A percentile compares a stretch with the other conserved stretches of the same genome.
These are phyloP conservation scores for Suillus tomentosus DNA, from an alignment of 768 basidiomycete genomes.

Conservation along the genomic window DNA sequence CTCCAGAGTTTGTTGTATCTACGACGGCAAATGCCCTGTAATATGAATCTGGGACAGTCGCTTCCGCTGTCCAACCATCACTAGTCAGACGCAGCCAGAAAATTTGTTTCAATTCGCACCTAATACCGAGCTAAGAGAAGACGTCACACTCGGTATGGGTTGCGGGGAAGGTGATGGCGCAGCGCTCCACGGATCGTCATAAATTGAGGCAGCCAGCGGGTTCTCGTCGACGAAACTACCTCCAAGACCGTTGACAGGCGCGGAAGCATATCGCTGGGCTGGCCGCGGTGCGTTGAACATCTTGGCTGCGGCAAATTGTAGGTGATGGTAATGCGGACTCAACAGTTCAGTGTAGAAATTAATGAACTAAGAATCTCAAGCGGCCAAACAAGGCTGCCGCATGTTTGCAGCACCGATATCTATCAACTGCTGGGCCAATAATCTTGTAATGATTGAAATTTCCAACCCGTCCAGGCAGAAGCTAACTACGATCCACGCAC, in stretches of 20 bases:
- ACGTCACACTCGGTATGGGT: constrained; percentile 50
- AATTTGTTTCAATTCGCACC: constrained; percentile 38
- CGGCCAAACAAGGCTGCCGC: constrained; percentile 20
- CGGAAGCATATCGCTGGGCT: constrained; percentile 63
- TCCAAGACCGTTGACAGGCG: constrained; percentile 60
- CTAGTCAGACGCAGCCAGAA: constrained; percentile 13
- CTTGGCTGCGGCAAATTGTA: constrained; percentile 20
- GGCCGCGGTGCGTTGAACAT: constrained; percentile 90
- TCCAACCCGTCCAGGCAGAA: not conserved
- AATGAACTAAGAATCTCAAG: not conserved
- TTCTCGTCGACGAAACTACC: constrained; percentile 78
- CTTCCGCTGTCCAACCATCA: constrained; percentile 55
- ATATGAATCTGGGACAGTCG: constrained; percentile 79
- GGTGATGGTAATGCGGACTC: not conserved
- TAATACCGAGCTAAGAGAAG: constrained; percentile 69
- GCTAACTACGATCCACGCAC: not conserved
- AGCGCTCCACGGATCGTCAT: constrained; percentile 84
- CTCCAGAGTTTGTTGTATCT: constrained; percentile 70
- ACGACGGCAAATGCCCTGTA: constrained; percentile 70
- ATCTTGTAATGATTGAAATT: not conserved
- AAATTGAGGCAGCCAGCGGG: constrained; percentile 70
- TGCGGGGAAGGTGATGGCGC: constrained; percentile 73
- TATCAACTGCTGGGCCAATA: not conserved
- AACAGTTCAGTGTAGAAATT: not conserved
- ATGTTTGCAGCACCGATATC: constrained; percentile 5